These are phyloP conservation scores for Cryptosporidium xiaoi DNA, from an alignment of 169 alveolate genomes.

Conservation along the genomic window DNA sequence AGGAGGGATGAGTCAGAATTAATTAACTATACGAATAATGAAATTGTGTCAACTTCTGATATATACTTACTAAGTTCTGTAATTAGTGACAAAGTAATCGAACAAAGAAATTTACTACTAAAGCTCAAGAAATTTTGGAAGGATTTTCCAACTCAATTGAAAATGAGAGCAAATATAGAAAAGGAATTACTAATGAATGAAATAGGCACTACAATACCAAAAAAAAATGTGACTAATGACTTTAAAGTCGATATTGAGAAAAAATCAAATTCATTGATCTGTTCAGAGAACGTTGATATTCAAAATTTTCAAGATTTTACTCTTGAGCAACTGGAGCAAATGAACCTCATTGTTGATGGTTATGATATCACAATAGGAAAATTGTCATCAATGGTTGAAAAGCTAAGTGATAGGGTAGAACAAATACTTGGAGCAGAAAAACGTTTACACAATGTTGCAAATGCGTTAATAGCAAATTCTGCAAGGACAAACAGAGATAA, in stretches of 20 bases:
- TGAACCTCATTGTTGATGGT: slow-evolving; percentile 21
- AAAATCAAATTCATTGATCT: neutral
- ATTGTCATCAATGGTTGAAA: slow-evolving; percentile 27
- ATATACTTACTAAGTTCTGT: slow-evolving; percentile 55
- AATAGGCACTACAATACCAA: neutral
- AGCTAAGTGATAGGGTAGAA: slow-evolving; percentile 38
- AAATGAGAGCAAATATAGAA: slow-evolving; percentile 5
- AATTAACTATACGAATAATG: slow-evolving; percentile 18
- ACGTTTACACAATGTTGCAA: slow-evolving; percentile 59
- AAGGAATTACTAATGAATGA: neutral
- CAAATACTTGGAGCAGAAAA: slow-evolving; percentile 42
- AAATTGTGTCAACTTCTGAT: slow-evolving; percentile 23
- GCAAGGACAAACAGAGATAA: neutral
- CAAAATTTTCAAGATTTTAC: neutral
- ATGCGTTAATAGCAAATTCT: slow-evolving; percentile 29
- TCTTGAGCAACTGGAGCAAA: slow-evolving; percentile 9
- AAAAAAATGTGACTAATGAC: neutral
- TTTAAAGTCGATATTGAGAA: neutral
- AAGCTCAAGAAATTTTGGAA: slow-evolving; percentile 61
- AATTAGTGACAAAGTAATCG: slow-evolving; percentile 20
- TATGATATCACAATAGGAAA: slow-evolving; percentile 32
- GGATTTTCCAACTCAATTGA: slow-evolving; percentile 4
- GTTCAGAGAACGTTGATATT: neutral
- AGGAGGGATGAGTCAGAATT: slow-evolving; percentile 23
- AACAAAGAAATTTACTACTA: slow-evolving; percentile 37